Conservation (phyloP, 768 basidiomycete genomes). For the Daedalea quercina region DNA sequence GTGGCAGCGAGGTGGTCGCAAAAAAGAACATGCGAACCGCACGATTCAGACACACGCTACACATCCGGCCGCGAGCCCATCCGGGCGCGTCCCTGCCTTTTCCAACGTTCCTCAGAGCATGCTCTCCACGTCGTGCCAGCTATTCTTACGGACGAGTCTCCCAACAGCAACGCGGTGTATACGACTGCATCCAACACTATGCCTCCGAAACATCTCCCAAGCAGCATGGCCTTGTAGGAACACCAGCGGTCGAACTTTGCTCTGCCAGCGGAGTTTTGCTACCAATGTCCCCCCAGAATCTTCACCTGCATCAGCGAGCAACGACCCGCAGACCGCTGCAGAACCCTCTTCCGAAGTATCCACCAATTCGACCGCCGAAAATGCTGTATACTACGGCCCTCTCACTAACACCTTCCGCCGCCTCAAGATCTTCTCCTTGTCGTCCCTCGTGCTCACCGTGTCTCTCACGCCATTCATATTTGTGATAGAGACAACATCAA, state of each 20-base stretch:
- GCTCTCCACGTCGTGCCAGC: background rate
- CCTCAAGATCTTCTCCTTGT: slow-evolving; percentile 78
- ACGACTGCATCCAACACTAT: background rate
- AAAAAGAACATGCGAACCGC: background rate
- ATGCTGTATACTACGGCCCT: slow-evolving; percentile 59
- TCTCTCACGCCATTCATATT: slow-evolving; percentile 77
- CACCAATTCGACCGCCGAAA: background rate
- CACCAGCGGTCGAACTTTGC: background rate
- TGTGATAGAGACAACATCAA: slow-evolving; percentile 57
- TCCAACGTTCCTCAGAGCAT: background rate
- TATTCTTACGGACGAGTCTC: background rate
- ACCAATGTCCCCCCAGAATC: background rate
- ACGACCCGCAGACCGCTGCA: background rate
- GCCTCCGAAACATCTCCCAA: background rate
- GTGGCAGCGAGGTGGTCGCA: background rate
- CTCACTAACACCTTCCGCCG: slow-evolving; percentile 65
- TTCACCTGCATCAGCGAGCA: background rate
- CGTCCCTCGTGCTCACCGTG: slow-evolving; percentile 63
- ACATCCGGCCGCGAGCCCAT: background rate
- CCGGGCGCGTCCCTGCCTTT: too few relatives aligned
- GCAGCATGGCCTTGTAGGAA: background rate
- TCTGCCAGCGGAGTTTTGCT: background rate
- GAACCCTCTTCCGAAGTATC: background rate
- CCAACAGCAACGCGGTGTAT: background rate
- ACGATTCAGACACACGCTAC: background rate